Percentiles rank a stretch among this genome's conserved stretches.
These are phyloP conservation scores for Aspergillus novoparasiticus DNA, from an alignment of 2,329 filamentous ascomycete species.

Conservation along the genomic window DNA sequence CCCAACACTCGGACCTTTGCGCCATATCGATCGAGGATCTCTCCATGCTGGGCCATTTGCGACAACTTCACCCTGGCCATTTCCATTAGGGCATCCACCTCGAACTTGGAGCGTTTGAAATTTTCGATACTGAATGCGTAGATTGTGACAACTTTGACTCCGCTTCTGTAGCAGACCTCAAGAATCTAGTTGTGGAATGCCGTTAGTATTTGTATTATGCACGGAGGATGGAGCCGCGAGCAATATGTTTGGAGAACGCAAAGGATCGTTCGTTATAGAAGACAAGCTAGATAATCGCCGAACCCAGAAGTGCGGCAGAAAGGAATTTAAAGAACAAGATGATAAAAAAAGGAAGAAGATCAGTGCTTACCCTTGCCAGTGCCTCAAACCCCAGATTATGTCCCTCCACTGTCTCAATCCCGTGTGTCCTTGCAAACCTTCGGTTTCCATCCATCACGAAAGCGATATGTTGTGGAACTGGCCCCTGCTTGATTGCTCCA, in stretches of 20 bases:
- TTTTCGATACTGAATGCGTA: constrained; percentile 99
- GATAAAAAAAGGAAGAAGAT: constrained; percentile 9
- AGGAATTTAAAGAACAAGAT: not conserved
- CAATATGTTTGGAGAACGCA: not conserved
- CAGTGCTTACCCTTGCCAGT: constrained; percentile 70
- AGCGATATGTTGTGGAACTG: constrained; percentile 92
- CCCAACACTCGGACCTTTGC: constrained; percentile 84
- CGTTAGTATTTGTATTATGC: not conserved
- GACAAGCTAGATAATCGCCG: not conserved
- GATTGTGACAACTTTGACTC: constrained; percentile 94
- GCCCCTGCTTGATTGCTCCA: constrained; percentile 83
- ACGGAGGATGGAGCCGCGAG: not conserved
- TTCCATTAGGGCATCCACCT: constrained; percentile 96
- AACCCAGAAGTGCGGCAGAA: not conserved
- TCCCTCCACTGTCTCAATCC: constrained; percentile 95
- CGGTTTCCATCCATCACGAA: constrained; percentile 99
- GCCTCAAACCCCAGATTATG: constrained; percentile 96
- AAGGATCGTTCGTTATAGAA: not conserved
- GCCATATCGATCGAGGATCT: constrained; percentile 89
- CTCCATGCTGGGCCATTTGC: constrained; percentile 89
- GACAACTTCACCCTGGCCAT: constrained; percentile 94
- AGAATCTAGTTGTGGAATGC: constrained; percentile 65
- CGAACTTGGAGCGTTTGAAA: constrained; percentile 94
- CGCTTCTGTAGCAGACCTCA: constrained; percentile 97
- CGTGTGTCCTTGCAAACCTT: constrained; percentile 83